Base-by-base conservation (phyloP, 495 filamentous ascomycete species). In the Xylaria longipes region DNA sequence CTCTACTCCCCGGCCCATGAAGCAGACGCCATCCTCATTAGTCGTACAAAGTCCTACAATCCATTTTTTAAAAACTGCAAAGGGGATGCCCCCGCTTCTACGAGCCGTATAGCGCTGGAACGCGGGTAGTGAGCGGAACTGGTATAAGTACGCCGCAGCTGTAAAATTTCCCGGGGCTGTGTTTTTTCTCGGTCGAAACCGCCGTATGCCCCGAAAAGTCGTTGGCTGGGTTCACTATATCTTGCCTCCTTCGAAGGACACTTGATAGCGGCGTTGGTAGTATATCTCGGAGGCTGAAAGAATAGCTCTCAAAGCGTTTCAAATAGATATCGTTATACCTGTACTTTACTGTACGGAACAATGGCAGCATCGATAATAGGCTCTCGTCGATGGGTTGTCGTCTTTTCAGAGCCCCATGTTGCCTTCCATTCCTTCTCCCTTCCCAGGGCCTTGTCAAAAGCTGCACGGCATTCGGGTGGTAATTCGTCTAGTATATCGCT, bases 391-490 rank as follows among this genome's bases (percentile, higher is more conserved):
- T 79, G 80, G 9, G 73, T 79, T 63, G 87, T 86, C 6, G 80
- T 73, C 7, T 78, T 80, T 78, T 97, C 94, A 3, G 85, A 85
- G 41, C 85, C 85, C 93, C 93, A 96, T 35, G 80, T 86, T 20
- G 78, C 80, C 80, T 93, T 94, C 94, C 94, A 97, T 57, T 85
- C 80, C 56, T 78, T 79, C 75, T 97, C 93, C 27, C 82, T 80
- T 12, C 82, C 78, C 17, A 89, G 80, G 3, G 92, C 89, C 41
- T 87, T 82, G 22, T 92, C 77, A 50, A 97, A 92, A 0, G 92
- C 90, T 39, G 84, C 79, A 46, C 90, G 88, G 81, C 92, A 93
- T 64, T 94, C 91, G 3, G 87, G 77, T 0, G 93, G 93, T 35
- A 97, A 83, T 72, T 91, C 84, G 12, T 86, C 89, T 45, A 91